A percentile compares a stretch with the other conserved stretches of the same genome.
Conservation (phyloP, 306 rosid genomes). For the Neltuma alba region DNA sequence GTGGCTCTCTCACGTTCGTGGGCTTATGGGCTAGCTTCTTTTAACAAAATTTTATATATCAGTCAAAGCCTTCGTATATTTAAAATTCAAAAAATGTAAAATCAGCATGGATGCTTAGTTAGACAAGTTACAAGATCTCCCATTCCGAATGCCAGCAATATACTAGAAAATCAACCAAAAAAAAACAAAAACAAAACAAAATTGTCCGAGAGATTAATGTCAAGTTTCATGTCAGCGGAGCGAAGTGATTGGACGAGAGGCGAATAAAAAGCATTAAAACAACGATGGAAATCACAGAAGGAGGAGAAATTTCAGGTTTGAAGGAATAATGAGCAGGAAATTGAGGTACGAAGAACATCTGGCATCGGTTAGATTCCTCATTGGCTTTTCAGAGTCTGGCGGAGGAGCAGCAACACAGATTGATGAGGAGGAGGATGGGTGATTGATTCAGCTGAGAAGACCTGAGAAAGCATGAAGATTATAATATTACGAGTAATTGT, state of each 20-base stretch:
- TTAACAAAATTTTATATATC: too few species aligned
- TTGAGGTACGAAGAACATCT: constrained; percentile 47
- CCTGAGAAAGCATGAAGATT: constrained; percentile 37
- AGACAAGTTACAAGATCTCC: too few species aligned
- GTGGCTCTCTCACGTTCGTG: not conserved
- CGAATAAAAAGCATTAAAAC: not conserved
- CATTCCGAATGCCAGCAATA: too few species aligned
- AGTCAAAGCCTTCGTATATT: too few species aligned
- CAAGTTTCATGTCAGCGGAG: not conserved
- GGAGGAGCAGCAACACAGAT: constrained; percentile 27
- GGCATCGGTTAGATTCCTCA: constrained; percentile 46
- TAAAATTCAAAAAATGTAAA: too few species aligned
- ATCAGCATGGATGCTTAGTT: not conserved
- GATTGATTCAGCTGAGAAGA: constrained; percentile 43
- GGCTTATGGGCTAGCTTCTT: not conserved
- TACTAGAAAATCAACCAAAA: not conserved
- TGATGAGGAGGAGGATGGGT: constrained; percentile 49
- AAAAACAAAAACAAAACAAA: not conserved
- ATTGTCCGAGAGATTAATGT: not conserved
- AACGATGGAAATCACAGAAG: constrained; percentile 10
- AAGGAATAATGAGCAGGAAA: constrained; percentile 34
- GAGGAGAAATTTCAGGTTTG: constrained; percentile 38
- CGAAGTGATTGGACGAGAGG: not conserved
- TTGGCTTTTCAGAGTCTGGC: constrained; percentile 58
- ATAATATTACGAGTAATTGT: too few species aligned